These are phyloP conservation scores for Sclerotinia minor DNA, from an alignment of 2,329 filamentous ascomycete genomes.

Conservation along the genomic window DNA sequence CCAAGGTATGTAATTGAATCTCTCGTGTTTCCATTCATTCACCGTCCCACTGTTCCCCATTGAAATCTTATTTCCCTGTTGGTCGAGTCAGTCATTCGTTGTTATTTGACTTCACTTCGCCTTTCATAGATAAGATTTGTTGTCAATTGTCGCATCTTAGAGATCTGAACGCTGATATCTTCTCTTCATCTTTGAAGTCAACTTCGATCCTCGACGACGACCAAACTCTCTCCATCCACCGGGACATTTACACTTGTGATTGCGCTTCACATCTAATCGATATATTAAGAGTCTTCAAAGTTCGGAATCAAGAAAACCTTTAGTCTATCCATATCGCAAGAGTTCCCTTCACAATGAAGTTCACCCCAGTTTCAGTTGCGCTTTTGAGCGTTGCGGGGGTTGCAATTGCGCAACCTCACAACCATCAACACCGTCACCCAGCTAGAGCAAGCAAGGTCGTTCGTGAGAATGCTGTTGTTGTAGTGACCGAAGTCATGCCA, in stretches of 20 bases:
- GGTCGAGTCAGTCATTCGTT: background rate
- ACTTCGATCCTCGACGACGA: conserved; percentile 21
- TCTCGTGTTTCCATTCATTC: background rate
- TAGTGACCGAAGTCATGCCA: conserved; percentile 48
- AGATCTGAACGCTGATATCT: conserved; percentile 33
- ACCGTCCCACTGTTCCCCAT: conserved; percentile 15
- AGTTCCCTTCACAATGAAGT: conserved; percentile 43
- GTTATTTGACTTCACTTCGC: background rate
- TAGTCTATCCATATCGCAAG: conserved; percentile 35
- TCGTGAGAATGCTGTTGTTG: conserved; percentile 46
- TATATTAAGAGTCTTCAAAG: conserved; percentile 7
- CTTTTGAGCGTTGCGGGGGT: conserved; percentile 46
- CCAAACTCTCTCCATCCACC: background rate
- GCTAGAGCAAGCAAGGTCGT: conserved; percentile 54
- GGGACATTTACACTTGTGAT: background rate
- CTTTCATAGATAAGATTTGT: conserved; percentile 2
- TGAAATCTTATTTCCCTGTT: background rate
- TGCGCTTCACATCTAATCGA: background rate
- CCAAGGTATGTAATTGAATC: conserved; percentile 31
- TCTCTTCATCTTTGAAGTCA: conserved; percentile 24
- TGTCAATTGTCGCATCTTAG: conserved; percentile 4
- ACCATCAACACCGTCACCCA: conserved; percentile 60
- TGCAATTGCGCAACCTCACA: conserved; percentile 59
- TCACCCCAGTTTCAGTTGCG: conserved; percentile 33
- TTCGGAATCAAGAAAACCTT: conserved; percentile 24